Evolutionary conservation across 1,284 basidiomycete species (phyloP), one percentile per base, ranked within the genome.

Genomic region (Tetrapyrgos nigripes): DNA sequence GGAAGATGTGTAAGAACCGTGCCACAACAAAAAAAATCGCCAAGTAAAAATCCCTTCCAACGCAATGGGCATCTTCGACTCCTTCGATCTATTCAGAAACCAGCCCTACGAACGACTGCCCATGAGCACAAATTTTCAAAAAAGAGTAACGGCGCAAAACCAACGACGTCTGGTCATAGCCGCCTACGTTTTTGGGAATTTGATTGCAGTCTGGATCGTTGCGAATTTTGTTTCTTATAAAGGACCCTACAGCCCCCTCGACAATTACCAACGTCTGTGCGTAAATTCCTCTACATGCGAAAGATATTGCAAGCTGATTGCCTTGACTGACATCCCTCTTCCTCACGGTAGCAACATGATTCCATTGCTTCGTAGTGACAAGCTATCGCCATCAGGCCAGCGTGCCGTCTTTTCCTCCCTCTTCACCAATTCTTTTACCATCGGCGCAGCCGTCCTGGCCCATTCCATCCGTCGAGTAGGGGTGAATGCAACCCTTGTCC

Each of bases 381-480:
- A 24, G 33, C 26, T 28, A 26, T 26, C 53, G 52, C 3, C 61
- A 55, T 21, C 62, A 55, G 19, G 57, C 49, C 62, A 69, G 8
- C 75, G 76, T 44, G 77, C 78, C 1, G 67, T 82, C 44, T 76
- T 79, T 1, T 75, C 78, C 5, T 70, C 77, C 5, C 70, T 83
- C 19, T 81, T 79, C 64, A 76, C 75, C 23, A 76, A 83, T 63
- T 66, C 71, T 5, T 82, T 73, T 60, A 73, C 76, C 11, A 69
- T 77, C 33, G 76, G 76, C 3, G 71, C 77, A n/a, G 75, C 78
- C 1, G 76, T 77, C 9, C 73, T 82, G 13, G 80, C 77, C 4
- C 72, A 80, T 61, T 80, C 80, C 1, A 59, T 79, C 11, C 66
- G 63, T 43, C 66, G 64, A 28, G 70, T 70, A 4, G 76, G 80